phyloP scores from a whole-genome alignment of 2,329 filamentous ascomycete genomes.

The Colletotrichum sp. region DNA sequence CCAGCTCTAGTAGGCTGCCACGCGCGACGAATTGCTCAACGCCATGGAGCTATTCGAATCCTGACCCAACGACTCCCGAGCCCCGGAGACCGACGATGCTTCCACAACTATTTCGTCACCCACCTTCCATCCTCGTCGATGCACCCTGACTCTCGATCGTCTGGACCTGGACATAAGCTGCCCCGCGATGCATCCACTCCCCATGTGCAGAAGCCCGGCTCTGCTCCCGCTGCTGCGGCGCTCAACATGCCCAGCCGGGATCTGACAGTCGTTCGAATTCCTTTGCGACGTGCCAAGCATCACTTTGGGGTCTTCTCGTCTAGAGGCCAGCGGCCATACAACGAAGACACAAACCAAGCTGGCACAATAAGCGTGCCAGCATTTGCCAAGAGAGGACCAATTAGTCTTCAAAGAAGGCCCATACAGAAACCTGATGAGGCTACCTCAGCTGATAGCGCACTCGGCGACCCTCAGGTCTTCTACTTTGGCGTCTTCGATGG shows the following conservation, averaged over 20 bases:
- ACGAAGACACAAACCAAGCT: slow-evolving; percentile 93
- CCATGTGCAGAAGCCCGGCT: slow-evolving; percentile 63
- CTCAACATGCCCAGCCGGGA: slow-evolving; percentile 71
- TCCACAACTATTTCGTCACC: slow-evolving; percentile 98
- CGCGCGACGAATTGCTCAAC: slow-evolving; percentile 12
- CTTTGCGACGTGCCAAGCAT: slow-evolving; percentile 90
- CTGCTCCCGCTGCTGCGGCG: slow-evolving; percentile 62
- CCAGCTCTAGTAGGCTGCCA: neutral
- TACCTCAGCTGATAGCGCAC: slow-evolving; percentile 75
- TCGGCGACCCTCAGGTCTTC: slow-evolving; percentile 93
- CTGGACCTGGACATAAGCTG: slow-evolving; percentile 80
- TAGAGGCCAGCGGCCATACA: slow-evolving; percentile 84
- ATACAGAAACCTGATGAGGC: slow-evolving; percentile 61
- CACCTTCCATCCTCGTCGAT: slow-evolving; percentile 92
- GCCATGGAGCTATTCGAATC: neutral
- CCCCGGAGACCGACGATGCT: slow-evolving; percentile 51
- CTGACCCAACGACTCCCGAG: neutral
- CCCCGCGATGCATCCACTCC: slow-evolving; percentile 85
- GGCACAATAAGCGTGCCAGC: slow-evolving; percentile 93
- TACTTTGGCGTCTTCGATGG: slow-evolving; percentile 98
- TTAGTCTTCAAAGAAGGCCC: slow-evolving; percentile 55
- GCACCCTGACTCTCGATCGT: slow-evolving; percentile 79
- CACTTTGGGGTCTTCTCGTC: slow-evolving; percentile 86
- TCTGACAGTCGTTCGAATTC: slow-evolving; percentile 93
- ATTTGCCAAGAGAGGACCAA: slow-evolving; percentile 83